These are phyloP conservation scores for Elongisporangium prolatum DNA, from an alignment of 352 stramenopile species.

Conservation along the genomic window DNA sequence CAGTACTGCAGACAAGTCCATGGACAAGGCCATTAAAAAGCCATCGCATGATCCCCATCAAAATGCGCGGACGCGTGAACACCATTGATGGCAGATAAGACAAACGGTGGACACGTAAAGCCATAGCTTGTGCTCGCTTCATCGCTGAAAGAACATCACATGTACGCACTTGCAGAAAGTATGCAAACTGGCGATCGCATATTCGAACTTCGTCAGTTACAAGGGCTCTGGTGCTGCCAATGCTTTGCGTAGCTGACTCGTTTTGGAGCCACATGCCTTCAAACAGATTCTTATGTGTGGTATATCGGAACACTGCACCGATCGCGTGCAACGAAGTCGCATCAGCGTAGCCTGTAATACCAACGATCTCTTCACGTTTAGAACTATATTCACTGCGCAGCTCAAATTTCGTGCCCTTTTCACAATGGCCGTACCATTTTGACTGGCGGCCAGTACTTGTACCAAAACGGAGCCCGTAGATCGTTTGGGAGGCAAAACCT, in stretches of 20 bases:
- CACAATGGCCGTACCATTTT: conserved; percentile 73
- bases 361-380: conserved; percentile 67
- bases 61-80: conserved; percentile 35
- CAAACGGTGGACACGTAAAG: conserved; percentile 37
- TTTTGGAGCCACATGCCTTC: conserved; percentile 68
- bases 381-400: conserved; percentile 41
- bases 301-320: conserved; percentile 56
- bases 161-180: conserved; percentile 75
- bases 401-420: conserved; percentile 67
- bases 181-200: conserved; percentile 69
- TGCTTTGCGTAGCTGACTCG: not conserved
- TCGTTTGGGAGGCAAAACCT: conserved; percentile 65
- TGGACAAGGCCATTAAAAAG: conserved; percentile 61
- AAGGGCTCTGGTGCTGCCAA: not conserved
- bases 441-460: conserved; percentile 52
- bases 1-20: conserved; percentile 56
- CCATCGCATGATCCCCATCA: conserved; percentile 65
- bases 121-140: conserved; percentile 55
- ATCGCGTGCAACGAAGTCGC: conserved; percentile 60
- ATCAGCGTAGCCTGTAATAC: conserved; percentile 60
- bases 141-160: conserved; percentile 64
- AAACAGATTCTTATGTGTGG: conserved; percentile 71
- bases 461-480: conserved; percentile 61
- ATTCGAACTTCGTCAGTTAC: conserved; percentile 20
- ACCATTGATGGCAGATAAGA: conserved; percentile 18